phyloP scores from a whole-genome alignment of 2,329 filamentous ascomycete species.

The Exophiala sp. region DNA sequence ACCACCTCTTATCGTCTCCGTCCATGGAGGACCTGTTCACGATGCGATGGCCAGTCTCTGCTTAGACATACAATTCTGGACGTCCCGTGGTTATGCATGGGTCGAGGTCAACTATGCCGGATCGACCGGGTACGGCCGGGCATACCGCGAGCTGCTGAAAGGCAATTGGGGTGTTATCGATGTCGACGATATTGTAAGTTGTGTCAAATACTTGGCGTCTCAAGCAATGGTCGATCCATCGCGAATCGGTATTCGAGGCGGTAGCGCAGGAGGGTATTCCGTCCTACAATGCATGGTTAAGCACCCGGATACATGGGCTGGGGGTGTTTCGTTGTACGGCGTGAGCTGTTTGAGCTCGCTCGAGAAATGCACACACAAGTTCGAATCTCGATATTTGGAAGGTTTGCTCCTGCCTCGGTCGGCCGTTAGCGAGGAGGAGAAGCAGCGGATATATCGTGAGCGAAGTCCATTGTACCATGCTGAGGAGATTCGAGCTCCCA shows the following conservation, averaged over 20 bases:
- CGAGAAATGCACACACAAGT: slow-evolving; percentile 51
- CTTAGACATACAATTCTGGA: slow-evolving; percentile 34
- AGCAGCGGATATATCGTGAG: slow-evolving; percentile 42
- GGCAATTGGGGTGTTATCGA: slow-evolving; percentile 52
- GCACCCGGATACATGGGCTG: slow-evolving; percentile 48
- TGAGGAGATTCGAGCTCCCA: slow-evolving; percentile 47
- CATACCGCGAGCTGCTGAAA: slow-evolving; percentile 50
- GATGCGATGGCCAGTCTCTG: slow-evolving; percentile 47
- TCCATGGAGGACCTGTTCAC: slow-evolving; percentile 40
- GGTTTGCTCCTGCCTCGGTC: slow-evolving; percentile 39
- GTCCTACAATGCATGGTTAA: slow-evolving; percentile 49
- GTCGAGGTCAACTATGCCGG: slow-evolving; percentile 53
- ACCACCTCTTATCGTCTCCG: slow-evolving; percentile 50
- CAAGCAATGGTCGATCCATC: slow-evolving; percentile 37
- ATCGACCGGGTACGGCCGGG: slow-evolving; percentile 50
- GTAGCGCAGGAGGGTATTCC: slow-evolving; percentile 54
- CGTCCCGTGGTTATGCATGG: slow-evolving; percentile 50
- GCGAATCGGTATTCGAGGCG: slow-evolving; percentile 49
- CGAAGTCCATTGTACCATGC: slow-evolving; percentile 51
- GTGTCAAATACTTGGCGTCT: slow-evolving; percentile 42
- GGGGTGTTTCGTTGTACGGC: slow-evolving; percentile 50
- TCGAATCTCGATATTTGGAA: slow-evolving; percentile 54
- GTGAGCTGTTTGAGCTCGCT: slow-evolving; percentile 51
- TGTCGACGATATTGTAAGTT: slow-evolving; percentile 49
- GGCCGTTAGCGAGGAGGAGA: slow-evolving; percentile 38